Percentiles rank a stretch among this genome's conserved stretches.
Conservation (phyloP, 345 rosid species). For the Populus ilicifolia region DNA sequence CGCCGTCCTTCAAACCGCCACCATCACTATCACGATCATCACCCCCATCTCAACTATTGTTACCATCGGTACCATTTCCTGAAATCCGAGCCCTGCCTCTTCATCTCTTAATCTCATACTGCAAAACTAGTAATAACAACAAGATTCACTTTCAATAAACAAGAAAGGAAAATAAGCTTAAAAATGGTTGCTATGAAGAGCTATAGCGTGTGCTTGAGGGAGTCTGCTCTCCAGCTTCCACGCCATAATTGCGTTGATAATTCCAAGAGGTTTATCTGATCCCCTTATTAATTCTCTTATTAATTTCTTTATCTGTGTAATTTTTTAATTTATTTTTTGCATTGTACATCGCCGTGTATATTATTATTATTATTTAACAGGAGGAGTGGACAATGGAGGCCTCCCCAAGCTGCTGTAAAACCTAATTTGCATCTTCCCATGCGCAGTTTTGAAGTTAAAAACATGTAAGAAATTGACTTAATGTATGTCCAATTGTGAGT, state of each 20-base stretch:
- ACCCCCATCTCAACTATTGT: not conserved
- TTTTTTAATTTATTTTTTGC: not conserved
- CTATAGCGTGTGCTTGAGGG: slow-evolving; percentile 37
- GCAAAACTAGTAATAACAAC: not conserved
- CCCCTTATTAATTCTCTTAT: not conserved
- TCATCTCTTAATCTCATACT: not conserved
- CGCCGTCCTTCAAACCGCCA: not conserved
- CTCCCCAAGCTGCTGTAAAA: slow-evolving; percentile 61
- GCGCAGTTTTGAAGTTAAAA: slow-evolving; percentile 73
- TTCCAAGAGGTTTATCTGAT: slow-evolving; percentile 40
- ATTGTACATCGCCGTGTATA: not conserved
- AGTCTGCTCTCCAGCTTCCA: slow-evolving; percentile 29
- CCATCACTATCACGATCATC: not conserved
- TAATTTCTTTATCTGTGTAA: not conserved
- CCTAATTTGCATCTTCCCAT: slow-evolving; percentile 70
- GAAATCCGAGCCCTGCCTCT: not conserved
- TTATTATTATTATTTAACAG: slow-evolving; percentile 18
- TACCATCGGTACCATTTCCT: not conserved
- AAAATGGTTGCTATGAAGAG: slow-evolving; percentile 42
- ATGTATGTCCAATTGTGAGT: not conserved
- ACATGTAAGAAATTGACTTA: slow-evolving; percentile 35
- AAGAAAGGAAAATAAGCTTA: not conserved
- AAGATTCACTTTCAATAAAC: not conserved
- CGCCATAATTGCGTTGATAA: slow-evolving; percentile 24
- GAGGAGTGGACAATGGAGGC: slow-evolving; percentile 44